Conservation (phyloP, 2,329 filamentous ascomycete genomes). For the Colletotrichum cuscutae region DNA sequence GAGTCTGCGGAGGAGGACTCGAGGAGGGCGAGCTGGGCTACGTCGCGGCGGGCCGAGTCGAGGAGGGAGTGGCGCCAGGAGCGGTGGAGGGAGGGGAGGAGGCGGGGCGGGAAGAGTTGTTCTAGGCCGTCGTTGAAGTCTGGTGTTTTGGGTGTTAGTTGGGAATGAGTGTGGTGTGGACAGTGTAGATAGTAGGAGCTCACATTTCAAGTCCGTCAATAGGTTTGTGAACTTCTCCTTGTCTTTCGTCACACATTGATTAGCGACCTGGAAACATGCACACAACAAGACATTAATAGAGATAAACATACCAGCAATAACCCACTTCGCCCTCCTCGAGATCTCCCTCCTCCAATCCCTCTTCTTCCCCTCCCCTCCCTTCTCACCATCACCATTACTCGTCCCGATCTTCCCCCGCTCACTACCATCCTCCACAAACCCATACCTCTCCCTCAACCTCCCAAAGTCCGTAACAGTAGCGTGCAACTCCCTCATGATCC, state of each 20-base stretch:
- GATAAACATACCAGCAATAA: neutral
- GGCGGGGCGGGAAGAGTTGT: slow-evolving; percentile 54
- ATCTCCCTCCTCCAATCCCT: neutral
- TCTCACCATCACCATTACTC: neutral
- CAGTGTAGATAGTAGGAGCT: neutral
- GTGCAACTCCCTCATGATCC: neutral
- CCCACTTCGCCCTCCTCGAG: neutral
- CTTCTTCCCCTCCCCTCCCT: neutral
- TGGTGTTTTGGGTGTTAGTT: neutral
- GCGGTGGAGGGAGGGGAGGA: slow-evolving; percentile 54
- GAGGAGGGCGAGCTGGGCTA: slow-evolving; percentile 53
- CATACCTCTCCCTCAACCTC: neutral
- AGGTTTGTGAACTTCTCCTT: neutral
- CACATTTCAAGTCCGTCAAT: neutral
- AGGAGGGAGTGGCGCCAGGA: slow-evolving; percentile 59
- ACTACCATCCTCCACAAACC: neutral
- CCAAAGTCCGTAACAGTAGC: neutral
- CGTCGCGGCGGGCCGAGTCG: slow-evolving; percentile 54
- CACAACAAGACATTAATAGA: neutral
- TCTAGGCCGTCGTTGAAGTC: slow-evolving; percentile 60
- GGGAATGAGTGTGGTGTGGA: no score
- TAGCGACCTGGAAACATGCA: neutral
- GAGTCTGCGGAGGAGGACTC: slow-evolving; percentile 52
- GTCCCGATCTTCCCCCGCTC: neutral
- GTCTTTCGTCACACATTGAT: neutral